Evolutionary conservation across 225 moss, liverwort and hornwort species (phyloP), one percentile per base, ranked within the genome.

Genomic region (Neckera pumila): DNA sequence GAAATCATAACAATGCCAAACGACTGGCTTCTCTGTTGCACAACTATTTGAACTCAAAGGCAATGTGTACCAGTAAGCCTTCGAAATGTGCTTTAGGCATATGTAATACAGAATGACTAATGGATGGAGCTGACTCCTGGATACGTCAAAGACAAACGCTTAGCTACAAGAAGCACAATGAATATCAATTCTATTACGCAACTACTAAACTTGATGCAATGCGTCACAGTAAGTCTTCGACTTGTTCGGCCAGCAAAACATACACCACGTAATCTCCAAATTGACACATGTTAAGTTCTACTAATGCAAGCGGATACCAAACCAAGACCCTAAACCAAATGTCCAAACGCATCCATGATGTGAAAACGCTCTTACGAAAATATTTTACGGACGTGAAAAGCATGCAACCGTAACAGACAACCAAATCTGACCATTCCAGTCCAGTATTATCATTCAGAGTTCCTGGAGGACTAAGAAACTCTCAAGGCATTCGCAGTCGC

Each of bases 21-120:
- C 23, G 73, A 88, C 76, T 21, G 43, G 8, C 23, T 75, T 51
- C 78, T 47, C n/a, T 91, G 11, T 91, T 88, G 90, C 90, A 88
- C 90, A 76, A 78, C 54, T 88, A 82, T 91, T 88, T 91, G 90
- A 91, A 91, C 90, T 82, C 86, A 82, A 82, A 86, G 76, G 88
- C 33, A 81, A 60, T 49, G 36, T 27, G 42, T 90, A 60, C 88
- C 86, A 91, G 63, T 82, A 77, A 91, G 90, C 82, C 90, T 91
- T 91, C 90, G 90, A 90, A 66, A 77, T 85, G 82, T 90, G 88
- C 90, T 70, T 23, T 6, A 45, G 2, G 33, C 36, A 45, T 60
- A 31, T 7, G 21, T 15, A 45, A 45, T 62, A 22, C 22, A 45
- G 6, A 60, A 62, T 45, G 65, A 49, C 47, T 63, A 51, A 51